Evolutionary conservation across 2,329 filamentous ascomycete genomes (phyloP).

Genomic region (Verticillium klebahnii): DNA sequence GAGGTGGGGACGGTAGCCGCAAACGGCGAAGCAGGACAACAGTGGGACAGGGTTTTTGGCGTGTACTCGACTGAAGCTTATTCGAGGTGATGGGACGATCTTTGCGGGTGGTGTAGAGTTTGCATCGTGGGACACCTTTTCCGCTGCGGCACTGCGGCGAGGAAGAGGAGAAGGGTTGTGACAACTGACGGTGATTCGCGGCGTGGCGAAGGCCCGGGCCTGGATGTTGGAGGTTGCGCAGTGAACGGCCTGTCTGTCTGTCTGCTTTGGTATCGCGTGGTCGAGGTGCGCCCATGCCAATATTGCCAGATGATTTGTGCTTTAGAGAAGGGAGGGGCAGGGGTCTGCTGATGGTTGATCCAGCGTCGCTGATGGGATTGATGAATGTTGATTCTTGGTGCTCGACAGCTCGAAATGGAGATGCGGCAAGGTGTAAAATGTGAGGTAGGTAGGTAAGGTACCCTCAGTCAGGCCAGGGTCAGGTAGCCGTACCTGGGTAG

Average conservation of each 20-base stretch:
- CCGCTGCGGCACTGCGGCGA: background rate
- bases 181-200: background rate
- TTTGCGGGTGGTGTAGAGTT: background rate
- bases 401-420: background rate
- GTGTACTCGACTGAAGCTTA: background rate
- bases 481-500: too few relatives aligned
- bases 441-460: too few relatives aligned
- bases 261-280: background rate
- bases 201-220: background rate
- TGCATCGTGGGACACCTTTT: background rate
- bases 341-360: background rate
- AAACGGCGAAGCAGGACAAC: background rate
- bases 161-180: background rate
- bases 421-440: too few relatives aligned
- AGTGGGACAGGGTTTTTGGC: background rate
- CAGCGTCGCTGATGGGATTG: background rate
- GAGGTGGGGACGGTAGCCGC: background rate
- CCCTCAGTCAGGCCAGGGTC: too few relatives aligned
- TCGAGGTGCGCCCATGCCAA: background rate
- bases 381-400: background rate
- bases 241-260: background rate
- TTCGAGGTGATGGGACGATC: too few relatives aligned
- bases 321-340: background rate
- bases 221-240: background rate
- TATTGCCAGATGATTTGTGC: background rate